These are phyloP conservation scores for Pogostemon cablin DNA, from an alignment of 257 asterid genomes.

Conservation along the genomic window DNA sequence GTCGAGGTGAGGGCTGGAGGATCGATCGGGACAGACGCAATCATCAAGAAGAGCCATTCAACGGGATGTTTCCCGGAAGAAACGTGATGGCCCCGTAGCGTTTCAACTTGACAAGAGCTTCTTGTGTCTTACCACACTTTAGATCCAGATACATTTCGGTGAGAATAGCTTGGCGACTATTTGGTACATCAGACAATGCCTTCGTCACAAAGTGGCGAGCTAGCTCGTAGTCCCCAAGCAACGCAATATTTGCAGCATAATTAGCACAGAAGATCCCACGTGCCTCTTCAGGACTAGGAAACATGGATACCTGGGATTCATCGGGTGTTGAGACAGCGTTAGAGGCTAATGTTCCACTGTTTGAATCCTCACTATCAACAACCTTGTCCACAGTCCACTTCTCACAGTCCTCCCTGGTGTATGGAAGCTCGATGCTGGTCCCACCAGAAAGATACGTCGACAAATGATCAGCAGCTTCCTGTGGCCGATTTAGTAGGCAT, in stretches of 20 bases:
- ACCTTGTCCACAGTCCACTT: conserved; percentile 57
- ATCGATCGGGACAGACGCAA: conserved; percentile 28
- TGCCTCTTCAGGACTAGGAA: conserved; percentile 83
- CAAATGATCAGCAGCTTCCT: conserved; percentile 79
- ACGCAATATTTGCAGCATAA: conserved; percentile 61
- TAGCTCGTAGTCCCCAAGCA: conserved; percentile 66
- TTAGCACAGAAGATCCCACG: conserved; percentile 64
- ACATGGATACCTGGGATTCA: conserved; percentile 45
- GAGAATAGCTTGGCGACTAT: conserved; percentile 58
- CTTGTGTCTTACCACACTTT: conserved; percentile 55
- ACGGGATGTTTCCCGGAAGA: conserved; percentile 36
- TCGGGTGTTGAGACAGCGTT: conserved; percentile 36
- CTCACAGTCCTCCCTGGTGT: conserved; percentile 67
- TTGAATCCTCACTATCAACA: conserved; percentile 61
- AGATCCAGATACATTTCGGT: conserved; percentile 81
- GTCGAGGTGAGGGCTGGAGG: conserved; percentile 46
- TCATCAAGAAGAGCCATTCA: conserved; percentile 51
- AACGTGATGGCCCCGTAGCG: conserved; percentile 50
- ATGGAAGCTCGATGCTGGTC: conserved; percentile 60
- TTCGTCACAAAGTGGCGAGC: conserved; percentile 55
- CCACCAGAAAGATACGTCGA: conserved; percentile 50
- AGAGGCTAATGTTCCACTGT: conserved; percentile 34
- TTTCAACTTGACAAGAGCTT: conserved; percentile 74
- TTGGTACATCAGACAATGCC: conserved; percentile 58
- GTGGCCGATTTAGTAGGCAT: conserved; percentile 69